Evolutionary conservation across 2,329 filamentous ascomycete genomes (phyloP).

Genomic region (Fusarium domesticum): DNA sequence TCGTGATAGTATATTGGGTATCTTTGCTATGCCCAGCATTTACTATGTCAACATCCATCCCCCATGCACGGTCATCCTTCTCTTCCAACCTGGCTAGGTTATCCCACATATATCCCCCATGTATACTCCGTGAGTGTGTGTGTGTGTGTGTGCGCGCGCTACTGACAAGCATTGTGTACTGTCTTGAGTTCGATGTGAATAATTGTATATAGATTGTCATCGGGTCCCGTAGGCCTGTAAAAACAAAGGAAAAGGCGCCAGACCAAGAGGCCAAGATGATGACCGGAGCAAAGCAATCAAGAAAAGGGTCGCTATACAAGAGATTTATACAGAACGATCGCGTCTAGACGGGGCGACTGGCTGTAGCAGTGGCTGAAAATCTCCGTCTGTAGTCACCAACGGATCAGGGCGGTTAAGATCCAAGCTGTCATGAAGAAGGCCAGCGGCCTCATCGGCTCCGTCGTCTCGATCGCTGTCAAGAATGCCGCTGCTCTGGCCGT

Average conservation of each 20-base stretch:
- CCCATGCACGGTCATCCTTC: conserved; percentile 1
- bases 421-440: conserved; percentile 42
- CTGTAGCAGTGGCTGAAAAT: conserved; percentile 38
- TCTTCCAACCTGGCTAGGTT: conserved; percentile 1
- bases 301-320: conserved; percentile 11
- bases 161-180: not conserved
- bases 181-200: not conserved
- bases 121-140: not conserved
- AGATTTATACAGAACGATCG: conserved; percentile 11
- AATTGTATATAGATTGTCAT: not conserved
- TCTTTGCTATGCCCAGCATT: conserved; percentile 13
- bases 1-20: conserved; percentile 23
- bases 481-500: conserved; percentile 40
- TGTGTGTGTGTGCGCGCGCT: no score
- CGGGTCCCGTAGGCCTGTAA: not conserved
- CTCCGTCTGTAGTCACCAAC: conserved; percentile 40
- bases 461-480: conserved; percentile 41
- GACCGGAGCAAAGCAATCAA: conserved; percentile 9
- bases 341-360: conserved; percentile 16
- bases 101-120: not conserved
- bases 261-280: not conserved
- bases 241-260: not conserved
- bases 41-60: conserved; percentile 8
- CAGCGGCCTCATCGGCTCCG: conserved; percentile 44
- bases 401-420: conserved; percentile 33